Evolutionary conservation across 2,329 filamentous ascomycete species (phyloP), one percentile per base, ranked within the genome.

Genomic region (Aureobasidium lini): DNA sequence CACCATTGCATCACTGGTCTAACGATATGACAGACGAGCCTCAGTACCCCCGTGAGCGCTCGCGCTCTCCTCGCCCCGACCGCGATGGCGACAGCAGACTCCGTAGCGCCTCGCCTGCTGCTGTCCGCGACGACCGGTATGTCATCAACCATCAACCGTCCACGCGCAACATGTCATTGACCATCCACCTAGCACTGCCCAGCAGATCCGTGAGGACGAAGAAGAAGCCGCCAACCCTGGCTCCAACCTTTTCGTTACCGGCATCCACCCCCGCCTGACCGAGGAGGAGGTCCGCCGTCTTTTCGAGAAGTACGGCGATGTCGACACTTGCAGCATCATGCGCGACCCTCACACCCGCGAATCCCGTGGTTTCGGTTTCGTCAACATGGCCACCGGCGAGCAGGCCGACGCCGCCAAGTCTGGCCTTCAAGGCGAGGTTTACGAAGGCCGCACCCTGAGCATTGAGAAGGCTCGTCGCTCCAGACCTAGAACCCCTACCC

Each of bases 261-360:
- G 94, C 68, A 99, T 99, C 66, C 91, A 97, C 74, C 94, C 94
- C 60, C 89, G 89, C 69, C 84, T 99, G 66, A 86, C 84, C 49
- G 94, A 99, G 75, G 83, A 86, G 15, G 94, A 97, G 72, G 90
- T 99, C 63, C 88, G 89, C 58, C 91, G 91, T 73, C 86, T 99
- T 66, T 99, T 99, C 71, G 91, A 96, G 78, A 99, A 97, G 78
- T 97, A 97, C 70, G 94, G 94, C 67, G 91, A 96, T 72, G 94
- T 99, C 56, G 93, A 97, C 79, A 97, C 95, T 78, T 97, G 93
- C 80, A 95, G 96, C 75, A 99, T 99, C 79, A 99, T 99, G 94
- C 86, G 93, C 71, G 94, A 99, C 72, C 94, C 94, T 63, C 94
- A 99, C 76, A 95, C 90, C 70, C 95, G 96, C 78, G 94, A 99